Evolutionary conservation across 2,329 filamentous ascomycete genomes (phyloP).

Genomic region (Fusarium sp.): DNA sequence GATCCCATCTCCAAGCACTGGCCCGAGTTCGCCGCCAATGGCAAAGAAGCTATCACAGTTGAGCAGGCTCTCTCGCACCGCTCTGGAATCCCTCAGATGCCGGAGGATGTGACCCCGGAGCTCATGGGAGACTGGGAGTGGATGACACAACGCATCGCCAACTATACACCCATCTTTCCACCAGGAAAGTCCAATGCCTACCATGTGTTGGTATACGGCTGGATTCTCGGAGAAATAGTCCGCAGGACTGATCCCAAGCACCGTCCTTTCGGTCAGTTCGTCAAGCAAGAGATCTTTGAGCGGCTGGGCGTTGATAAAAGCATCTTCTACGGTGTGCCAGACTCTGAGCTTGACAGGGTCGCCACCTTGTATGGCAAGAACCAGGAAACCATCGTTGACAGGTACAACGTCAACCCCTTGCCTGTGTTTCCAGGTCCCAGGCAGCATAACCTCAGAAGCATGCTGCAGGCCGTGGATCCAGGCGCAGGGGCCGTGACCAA

Average conservation of each 20-base stretch:
- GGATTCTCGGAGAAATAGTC: conserved; percentile 18
- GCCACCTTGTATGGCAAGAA: conserved; percentile 15
- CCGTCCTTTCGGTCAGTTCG: conserved; percentile 7
- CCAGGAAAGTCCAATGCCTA: conserved; percentile 21
- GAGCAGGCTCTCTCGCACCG: conserved; percentile 17
- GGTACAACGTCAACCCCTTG: background rate
- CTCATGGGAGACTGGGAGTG: conserved; percentile 22
- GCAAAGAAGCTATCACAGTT: conserved; percentile 11
- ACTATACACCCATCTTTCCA: conserved; percentile 3
- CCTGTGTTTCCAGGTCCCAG: conserved; percentile 1
- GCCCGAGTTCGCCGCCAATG: conserved; percentile 18
- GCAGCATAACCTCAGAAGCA: conserved; percentile 13
- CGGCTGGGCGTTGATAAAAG: conserved; percentile 5
- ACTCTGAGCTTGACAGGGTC: conserved; percentile 6
- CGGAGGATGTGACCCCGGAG: conserved; percentile 4
- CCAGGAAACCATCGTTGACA: background rate
- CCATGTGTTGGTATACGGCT: conserved; percentile 18
- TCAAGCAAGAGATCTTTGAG: conserved; percentile 6
- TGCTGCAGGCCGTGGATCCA: conserved; percentile 15
- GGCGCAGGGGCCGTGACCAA: conserved; percentile 12
- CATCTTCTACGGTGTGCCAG: conserved; percentile 9
- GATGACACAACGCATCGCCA: conserved; percentile 9
- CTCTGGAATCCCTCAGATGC: conserved; percentile 21
- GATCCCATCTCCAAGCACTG: conserved; percentile 9
- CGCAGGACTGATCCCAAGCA: conserved; percentile 9